Evolutionary conservation across 2,329 filamentous ascomycete genomes (phyloP), one percentile per base, ranked within the genome.

Genomic region (Elsinoe australis): DNA sequence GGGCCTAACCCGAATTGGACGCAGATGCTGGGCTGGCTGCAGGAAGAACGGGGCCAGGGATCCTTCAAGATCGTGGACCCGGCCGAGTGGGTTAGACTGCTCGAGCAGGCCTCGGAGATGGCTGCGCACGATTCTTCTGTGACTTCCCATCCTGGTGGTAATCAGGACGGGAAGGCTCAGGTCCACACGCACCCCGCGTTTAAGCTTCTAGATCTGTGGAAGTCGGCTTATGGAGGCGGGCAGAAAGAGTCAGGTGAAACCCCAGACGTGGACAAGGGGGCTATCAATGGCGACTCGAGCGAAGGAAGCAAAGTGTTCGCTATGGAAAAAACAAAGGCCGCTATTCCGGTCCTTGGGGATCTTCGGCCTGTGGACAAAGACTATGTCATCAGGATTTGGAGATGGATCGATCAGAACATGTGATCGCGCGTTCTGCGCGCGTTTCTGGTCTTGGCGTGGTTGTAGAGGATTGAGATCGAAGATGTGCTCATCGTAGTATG

Each of bases 181-280:
- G 33, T 46, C 26, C 47, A 45, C 10, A 58, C 66, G 21, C 67
- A 76, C 58, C 69, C 71, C 54, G 69, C 64, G 46, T 58, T 68
- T 56, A 71, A 69, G 46, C 59, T 78, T 35, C 54, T 77, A 22
- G 69, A 69, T 4, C 58, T 74, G 26, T 79, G 74, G 75, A 70
- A 68, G 54, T 60, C 63, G 45, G 63, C 61, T 3, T 74, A 71
- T 56, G 57, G 57, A 15, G 18, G 28, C 31, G 29, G 26, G 26
- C n/a, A n/a, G n/a, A n/a, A n/a, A n/a, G n/a, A 28, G 47, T 32
- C 14, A 39, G 15, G 42, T 31, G 19, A 21, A 50, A 49, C 22
- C 5, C 15, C 14, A 24, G 41, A 38, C 17, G 39, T 24, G 31
- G n/a, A n/a, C n/a, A n/a, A n/a, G n/a, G n/a, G n/a, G n/a, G n/a